Percentiles rank a stretch among this genome's conserved stretches.
These are phyloP conservation scores for Trametes sanguinea DNA, from an alignment of 768 basidiomycete species.

Conservation along the genomic window DNA sequence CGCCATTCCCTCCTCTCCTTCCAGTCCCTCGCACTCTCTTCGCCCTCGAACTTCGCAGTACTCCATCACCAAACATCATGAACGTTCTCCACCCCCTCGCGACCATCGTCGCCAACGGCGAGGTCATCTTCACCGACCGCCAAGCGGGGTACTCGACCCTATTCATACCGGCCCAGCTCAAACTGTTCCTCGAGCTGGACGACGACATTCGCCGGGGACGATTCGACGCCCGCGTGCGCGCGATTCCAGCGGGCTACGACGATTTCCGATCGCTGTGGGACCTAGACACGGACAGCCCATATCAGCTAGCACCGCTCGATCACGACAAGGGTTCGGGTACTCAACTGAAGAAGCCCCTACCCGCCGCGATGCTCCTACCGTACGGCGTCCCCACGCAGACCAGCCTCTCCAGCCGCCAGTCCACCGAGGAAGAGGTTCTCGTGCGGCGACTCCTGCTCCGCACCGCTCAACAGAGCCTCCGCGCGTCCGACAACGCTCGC, in stretches of 20 bases:
- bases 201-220: background rate
- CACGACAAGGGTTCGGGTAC: background rate
- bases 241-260: slow-evolving; percentile 4
- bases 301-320: background rate
- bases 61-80: no score
- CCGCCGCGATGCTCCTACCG: no score
- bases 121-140: background rate
- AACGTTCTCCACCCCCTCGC: background rate
- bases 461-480: no score
- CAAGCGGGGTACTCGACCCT: no score
- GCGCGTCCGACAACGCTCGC: no score
- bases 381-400: no score
- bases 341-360: no score
- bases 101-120: background rate
- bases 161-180: background rate
- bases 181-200: background rate
- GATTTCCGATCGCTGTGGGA: background rate
- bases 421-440: no score
- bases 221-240: background rate
- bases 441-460: no score
- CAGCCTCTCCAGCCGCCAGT: no score
- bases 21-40: no score
- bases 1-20: background rate
- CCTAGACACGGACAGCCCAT: background rate
- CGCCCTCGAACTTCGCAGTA: no score